Conservation (phyloP, 345 rosid species). For the Eutrema yunnanense region DNA sequence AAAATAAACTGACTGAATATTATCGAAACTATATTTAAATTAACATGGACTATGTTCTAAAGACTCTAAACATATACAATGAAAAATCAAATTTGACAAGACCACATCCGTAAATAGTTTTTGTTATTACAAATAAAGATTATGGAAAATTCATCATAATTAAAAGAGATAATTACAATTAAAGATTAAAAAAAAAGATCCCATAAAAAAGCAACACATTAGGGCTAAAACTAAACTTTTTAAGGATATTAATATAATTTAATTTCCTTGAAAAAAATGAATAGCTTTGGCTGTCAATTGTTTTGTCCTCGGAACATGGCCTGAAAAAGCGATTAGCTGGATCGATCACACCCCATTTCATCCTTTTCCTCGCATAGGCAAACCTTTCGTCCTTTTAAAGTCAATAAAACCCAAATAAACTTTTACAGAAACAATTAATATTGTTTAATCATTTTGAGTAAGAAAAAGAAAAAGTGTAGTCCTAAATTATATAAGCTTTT, state of each 20-base stretch:
- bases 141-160: too few species aligned
- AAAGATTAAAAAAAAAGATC: background rate
- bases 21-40: background rate
- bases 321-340: slow-evolving; percentile 51
- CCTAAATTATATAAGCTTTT: slow-evolving; percentile 27
- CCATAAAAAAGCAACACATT: slow-evolving; percentile 18
- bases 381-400: slow-evolving; percentile 43
- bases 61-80: background rate
- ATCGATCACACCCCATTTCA: slow-evolving; percentile 31
- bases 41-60: background rate
- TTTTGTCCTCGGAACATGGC: slow-evolving; percentile 53
- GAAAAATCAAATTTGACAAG: background rate
- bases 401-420: slow-evolving; percentile 36
- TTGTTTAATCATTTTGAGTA: slow-evolving; percentile 30
- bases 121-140: background rate
- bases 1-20: background rate
- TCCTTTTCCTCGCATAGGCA: slow-evolving; percentile 1
- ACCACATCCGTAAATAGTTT: background rate
- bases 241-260: slow-evolving; percentile 24
- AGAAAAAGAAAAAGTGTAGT: slow-evolving; percentile 20
- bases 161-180: background rate
- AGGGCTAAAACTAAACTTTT: slow-evolving; percentile 74
- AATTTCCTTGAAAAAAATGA: slow-evolving; percentile 36
- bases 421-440: slow-evolving; percentile 19
- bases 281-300: slow-evolving; percentile 44